These are phyloP conservation scores for Taphrina flavorubra DNA, from an alignment of 1,139 yeast genomes.

Conservation along the genomic window DNA sequence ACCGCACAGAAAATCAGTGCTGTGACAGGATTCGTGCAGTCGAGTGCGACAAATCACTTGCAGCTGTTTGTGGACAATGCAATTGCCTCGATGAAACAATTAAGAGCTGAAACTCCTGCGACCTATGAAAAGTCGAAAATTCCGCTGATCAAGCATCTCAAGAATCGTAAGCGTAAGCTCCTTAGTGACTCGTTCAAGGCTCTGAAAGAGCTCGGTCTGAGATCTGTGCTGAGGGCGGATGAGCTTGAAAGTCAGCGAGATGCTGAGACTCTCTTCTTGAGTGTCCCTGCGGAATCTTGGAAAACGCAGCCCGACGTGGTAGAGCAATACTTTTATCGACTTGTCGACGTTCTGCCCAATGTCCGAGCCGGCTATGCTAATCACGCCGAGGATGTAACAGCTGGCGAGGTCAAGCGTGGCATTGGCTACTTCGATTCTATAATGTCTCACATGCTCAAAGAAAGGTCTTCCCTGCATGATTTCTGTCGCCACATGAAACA, in stretches of 20 bases:
- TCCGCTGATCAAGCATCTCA: constrained; percentile 65
- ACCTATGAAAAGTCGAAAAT: constrained; percentile 18
- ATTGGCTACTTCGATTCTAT: constrained; percentile 75
- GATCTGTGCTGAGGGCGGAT: constrained; percentile 67
- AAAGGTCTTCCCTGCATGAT: constrained; percentile 6
- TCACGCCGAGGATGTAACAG: constrained; percentile 76
- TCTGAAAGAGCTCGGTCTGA: constrained; percentile 75
- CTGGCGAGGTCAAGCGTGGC: constrained; percentile 74
- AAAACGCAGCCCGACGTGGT: constrained; percentile 55
- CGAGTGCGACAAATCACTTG: neutral
- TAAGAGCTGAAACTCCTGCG: constrained; percentile 28
- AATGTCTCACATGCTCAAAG: constrained; percentile 54
- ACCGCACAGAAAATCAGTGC: constrained; percentile 15
- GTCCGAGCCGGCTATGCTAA: constrained; percentile 66
- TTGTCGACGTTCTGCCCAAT: constrained; percentile 80
- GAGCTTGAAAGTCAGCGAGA: constrained; percentile 66
- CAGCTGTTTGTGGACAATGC: constrained; percentile 25
- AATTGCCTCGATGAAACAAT: constrained; percentile 9
- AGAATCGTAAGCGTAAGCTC: constrained; percentile 76
- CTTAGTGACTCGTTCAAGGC: constrained; percentile 79
- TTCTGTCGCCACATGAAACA: neutral
- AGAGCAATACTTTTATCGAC: constrained; percentile 69
- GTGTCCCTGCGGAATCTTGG: constrained; percentile 57
- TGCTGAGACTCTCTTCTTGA: constrained; percentile 66
- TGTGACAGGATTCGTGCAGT: neutral